phyloP scores from a whole-genome alignment of 2,329 filamentous ascomycete species.

The Colletotrichum chlorophyti region DNA sequence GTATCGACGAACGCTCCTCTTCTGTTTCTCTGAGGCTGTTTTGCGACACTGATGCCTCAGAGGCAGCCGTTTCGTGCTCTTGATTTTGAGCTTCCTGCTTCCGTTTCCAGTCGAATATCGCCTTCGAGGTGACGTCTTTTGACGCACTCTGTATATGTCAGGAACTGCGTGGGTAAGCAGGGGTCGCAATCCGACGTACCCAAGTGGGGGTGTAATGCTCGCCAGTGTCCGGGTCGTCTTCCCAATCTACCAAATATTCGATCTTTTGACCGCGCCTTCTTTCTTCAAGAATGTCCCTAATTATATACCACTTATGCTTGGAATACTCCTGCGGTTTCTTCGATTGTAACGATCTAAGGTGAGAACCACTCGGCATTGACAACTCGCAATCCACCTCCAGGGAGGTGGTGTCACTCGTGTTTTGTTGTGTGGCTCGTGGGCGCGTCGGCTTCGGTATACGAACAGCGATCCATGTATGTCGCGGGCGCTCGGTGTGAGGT shows the following conservation, averaged over 20 bases:
- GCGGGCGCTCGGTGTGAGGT: neutral
- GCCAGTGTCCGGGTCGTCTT: constrained; percentile 39
- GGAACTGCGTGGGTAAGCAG: neutral
- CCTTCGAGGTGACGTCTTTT: constrained; percentile 38
- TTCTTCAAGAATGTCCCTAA: constrained; percentile 45
- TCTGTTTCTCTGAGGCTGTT: neutral
- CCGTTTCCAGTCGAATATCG: constrained; percentile 42
- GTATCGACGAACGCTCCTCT: neutral
- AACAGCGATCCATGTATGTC: neutral
- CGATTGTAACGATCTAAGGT: constrained; percentile 8
- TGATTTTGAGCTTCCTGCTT: constrained; percentile 7
- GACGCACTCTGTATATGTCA: constrained; percentile 17
- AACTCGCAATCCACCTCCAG: constrained; percentile 15
- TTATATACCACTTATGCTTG: constrained; percentile 40
- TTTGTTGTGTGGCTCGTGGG: neutral
- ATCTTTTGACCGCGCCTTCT: constrained; percentile 33
- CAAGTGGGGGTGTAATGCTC: constrained; percentile 42
- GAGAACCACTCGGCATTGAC: constrained; percentile 27
- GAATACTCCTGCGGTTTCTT: constrained; percentile 10
- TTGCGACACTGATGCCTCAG: neutral
- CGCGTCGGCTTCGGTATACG: neutral
- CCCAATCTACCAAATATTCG: constrained; percentile 48
- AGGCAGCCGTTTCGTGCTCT: neutral
- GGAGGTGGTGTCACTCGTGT: constrained; percentile 27
- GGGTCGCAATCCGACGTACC: constrained; percentile 34